Conservation (phyloP, 2,329 filamentous ascomycete genomes). For the Trichoderma atrobrunneum region DNA sequence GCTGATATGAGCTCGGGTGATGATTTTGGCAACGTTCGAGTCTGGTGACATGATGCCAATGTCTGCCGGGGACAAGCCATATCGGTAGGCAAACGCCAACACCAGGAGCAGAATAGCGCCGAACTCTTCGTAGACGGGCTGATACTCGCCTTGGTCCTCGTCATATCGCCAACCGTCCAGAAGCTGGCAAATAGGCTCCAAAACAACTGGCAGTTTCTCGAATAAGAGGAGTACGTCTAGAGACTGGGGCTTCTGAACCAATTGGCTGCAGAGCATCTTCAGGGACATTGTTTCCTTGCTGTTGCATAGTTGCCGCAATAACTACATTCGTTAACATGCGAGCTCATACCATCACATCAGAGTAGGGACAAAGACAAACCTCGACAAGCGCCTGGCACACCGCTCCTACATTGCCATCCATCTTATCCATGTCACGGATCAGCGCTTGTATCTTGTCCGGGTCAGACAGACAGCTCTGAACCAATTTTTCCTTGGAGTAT, state of each 20-base stretch:
- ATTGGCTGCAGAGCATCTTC: conserved; percentile 67
- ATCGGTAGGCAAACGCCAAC: conserved; percentile 72
- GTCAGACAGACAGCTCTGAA: conserved; percentile 74
- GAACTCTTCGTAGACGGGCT: conserved; percentile 84
- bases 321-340: conserved; percentile 38
- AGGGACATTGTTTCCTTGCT: conserved; percentile 78
- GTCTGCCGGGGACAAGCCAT: conserved; percentile 62
- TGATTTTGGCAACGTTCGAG: conserved; percentile 67
- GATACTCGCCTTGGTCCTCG: conserved; percentile 79
- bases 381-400: conserved; percentile 76
- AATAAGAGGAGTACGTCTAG: conserved; percentile 77
- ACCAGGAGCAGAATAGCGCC: conserved; percentile 72
- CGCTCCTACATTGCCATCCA: conserved; percentile 88
- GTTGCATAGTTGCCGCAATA: conserved; percentile 65
- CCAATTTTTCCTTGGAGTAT: conserved; percentile 73
- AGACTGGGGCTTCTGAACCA: conserved; percentile 69
- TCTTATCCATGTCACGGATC: conserved; percentile 78
- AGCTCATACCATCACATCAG: neutral
- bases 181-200: conserved; percentile 71
- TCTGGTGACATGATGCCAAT: conserved; percentile 58
- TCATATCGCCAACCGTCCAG: conserved; percentile 80
- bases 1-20: conserved; percentile 58
- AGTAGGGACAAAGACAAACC: conserved; percentile 47
- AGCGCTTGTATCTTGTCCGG: conserved; percentile 72
- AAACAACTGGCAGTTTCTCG: conserved; percentile 64